A percentile compares a stretch with the other conserved stretches of the same genome.
phyloP scores from a whole-genome alignment of 2,329 filamentous ascomycete genomes.

The Myrmaecium sp. region DNA sequence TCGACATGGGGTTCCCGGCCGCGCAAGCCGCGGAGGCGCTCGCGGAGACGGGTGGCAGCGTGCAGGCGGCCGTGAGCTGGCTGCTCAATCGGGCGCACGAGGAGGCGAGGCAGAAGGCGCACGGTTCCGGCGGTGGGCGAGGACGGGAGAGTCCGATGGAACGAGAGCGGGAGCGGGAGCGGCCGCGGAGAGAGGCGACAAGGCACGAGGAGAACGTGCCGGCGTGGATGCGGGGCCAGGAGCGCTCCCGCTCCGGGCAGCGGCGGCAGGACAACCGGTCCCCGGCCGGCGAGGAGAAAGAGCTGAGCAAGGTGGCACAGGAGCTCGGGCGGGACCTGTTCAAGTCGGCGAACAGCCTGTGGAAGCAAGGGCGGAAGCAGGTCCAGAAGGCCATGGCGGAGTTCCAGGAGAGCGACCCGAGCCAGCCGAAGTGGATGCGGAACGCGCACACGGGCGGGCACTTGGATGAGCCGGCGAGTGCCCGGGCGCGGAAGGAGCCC shows the following conservation, averaged over 20 bases:
- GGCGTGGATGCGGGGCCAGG: slow-evolving; percentile 46
- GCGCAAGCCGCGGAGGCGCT: slow-evolving; percentile 72
- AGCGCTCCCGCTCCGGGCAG: slow-evolving; percentile 30
- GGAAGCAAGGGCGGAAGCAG: slow-evolving; percentile 89
- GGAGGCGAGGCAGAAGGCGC: slow-evolving; percentile 56
- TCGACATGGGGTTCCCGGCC: slow-evolving; percentile 85
- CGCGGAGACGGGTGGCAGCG: slow-evolving; percentile 56
- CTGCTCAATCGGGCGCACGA: slow-evolving; percentile 81
- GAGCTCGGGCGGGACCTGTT: slow-evolving; percentile 70
- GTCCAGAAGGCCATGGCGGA: slow-evolving; percentile 85
- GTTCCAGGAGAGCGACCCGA: slow-evolving; percentile 60
- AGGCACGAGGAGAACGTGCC: too few relatives aligned
- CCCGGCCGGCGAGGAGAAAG: slow-evolving; percentile 42
- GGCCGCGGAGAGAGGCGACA: slow-evolving; percentile 10
- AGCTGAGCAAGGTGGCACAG: slow-evolving; percentile 65
- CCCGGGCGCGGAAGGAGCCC: slow-evolving; percentile 2
- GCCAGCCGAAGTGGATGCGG: slow-evolving; percentile 90
- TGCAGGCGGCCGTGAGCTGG: slow-evolving; percentile 78
- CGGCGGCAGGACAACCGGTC: slow-evolving; percentile 37
- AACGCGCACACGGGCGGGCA: slow-evolving; percentile 35
- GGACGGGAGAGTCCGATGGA: slow-evolving; percentile 9
- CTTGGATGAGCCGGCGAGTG: slow-evolving; percentile 5
- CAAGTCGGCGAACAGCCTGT: slow-evolving; percentile 87
- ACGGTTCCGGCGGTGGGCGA: slow-evolving; percentile 15
- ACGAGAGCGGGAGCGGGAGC: slow-evolving; percentile 7